phyloP scores from a whole-genome alignment of 2,329 filamentous ascomycete species.

The Hysterium pulicare region DNA sequence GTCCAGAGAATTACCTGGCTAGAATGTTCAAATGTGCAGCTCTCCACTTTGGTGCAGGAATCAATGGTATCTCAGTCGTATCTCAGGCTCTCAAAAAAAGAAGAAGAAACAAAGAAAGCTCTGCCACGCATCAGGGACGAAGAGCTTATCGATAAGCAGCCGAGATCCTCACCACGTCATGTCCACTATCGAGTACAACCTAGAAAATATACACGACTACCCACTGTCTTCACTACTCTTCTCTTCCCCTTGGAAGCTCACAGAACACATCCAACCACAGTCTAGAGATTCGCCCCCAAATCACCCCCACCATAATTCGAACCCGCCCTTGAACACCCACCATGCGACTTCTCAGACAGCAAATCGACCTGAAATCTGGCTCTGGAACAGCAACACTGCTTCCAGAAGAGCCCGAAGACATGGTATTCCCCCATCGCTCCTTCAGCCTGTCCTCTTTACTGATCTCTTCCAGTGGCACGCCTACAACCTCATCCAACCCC shows the following conservation, averaged over 20 bases:
- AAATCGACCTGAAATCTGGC: conserved; percentile 61
- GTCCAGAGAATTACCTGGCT: too few species aligned
- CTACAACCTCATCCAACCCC: conserved; percentile 67
- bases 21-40: too few species aligned
- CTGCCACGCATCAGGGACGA: too few species aligned
- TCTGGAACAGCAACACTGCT: conserved; percentile 63
- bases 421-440: conserved; percentile 48
- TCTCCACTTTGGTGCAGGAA: too few species aligned
- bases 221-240: neutral
- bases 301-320: neutral
- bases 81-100: too few species aligned
- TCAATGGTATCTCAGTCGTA: too few species aligned
- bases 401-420: conserved; percentile 72
- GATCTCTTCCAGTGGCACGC: conserved; percentile 60
- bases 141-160: neutral
- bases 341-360: conserved; percentile 67
- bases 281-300: neutral
- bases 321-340: conserved; percentile 4
- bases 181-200: neutral
- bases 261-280: neutral
- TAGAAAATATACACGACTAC: neutral
- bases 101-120: too few species aligned
- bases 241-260: neutral
- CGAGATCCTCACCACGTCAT: neutral
- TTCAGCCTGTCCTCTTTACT: neutral